Conservation (phyloP, 305 asterid species). For the Fraxinus floribunda region DNA sequence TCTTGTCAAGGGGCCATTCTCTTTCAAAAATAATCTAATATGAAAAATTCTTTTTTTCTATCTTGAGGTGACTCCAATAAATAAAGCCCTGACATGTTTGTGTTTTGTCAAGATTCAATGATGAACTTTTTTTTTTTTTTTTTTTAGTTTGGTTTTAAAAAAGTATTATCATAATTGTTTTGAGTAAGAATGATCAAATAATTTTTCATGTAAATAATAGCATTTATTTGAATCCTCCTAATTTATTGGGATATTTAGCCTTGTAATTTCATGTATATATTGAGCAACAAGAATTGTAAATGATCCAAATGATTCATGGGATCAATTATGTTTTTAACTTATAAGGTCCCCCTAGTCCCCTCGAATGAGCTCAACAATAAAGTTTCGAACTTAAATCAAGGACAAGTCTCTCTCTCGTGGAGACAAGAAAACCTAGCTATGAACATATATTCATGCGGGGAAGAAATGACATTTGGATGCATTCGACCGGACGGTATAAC, state of each 20-base stretch:
- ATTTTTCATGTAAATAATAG: constrained; percentile 14
- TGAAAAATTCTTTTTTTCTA: constrained; percentile 25
- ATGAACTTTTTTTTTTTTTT: background rate
- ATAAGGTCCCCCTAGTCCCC: constrained; percentile 10
- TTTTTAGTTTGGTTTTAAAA: background rate
- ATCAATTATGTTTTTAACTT: background rate
- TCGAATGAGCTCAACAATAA: background rate
- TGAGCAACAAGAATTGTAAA: background rate
- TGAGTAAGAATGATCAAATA: background rate
- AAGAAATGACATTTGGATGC: background rate
- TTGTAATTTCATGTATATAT: background rate
- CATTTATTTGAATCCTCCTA: constrained; percentile 18
- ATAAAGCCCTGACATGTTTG: constrained; percentile 28
- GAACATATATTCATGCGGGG: background rate
- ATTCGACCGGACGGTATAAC: background rate
- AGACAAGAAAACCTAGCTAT: background rate
- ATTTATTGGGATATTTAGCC: background rate
- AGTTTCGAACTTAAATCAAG: background rate
- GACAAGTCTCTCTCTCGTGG: background rate
- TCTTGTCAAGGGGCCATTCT: constrained; percentile 40
- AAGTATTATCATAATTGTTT: constrained; percentile 13
- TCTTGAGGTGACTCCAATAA: constrained; percentile 60
- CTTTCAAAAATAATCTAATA: constrained; percentile 48
- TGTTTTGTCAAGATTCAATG: constrained; percentile 25
- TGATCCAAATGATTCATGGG: background rate